Evolutionary conservation across 148 eudicot genomes (phyloP).

Genomic region (Persicaria tinctoria): DNA sequence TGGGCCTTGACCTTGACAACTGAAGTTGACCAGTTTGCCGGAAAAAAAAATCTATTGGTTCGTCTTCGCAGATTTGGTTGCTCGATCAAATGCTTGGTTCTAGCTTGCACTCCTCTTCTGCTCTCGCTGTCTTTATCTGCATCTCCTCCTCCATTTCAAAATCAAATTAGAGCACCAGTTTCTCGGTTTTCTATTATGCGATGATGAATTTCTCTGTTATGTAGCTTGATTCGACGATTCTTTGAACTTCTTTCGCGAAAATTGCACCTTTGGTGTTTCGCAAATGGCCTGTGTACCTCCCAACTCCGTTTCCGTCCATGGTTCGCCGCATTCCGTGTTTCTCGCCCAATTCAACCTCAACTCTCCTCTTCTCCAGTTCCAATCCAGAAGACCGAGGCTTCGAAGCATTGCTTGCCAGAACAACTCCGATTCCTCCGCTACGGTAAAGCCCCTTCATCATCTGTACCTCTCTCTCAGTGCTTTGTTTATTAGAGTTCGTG

Average conservation of each 20-base stretch:
- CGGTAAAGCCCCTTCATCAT: conserved; percentile 15
- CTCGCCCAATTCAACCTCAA: not conserved
- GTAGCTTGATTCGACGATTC: not conserved
- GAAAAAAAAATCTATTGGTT: not conserved
- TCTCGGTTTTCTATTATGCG: not conserved
- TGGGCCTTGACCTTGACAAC: not conserved
- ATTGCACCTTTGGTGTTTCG: not conserved
- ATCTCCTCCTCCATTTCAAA: not conserved
- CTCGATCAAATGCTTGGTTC: not conserved
- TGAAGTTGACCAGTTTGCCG: not conserved
- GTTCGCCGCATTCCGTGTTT: not conserved
- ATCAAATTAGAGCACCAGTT: not conserved
- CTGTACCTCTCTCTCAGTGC: not conserved
- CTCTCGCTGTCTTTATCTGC: not conserved
- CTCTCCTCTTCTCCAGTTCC: conserved; percentile 13
- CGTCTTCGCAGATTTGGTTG: not conserved
- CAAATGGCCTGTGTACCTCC: conserved; percentile 10
- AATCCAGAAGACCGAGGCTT: conserved; percentile 18
- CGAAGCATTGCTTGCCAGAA: conserved; percentile 22
- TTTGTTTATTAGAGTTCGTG: not conserved
- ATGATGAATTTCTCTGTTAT: not conserved
- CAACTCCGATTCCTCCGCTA: conserved; percentile 18
- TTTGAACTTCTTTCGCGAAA: too few relatives aligned
- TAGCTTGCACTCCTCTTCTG: not conserved
- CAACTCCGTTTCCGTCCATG: not conserved